Evolutionary conservation across 1,284 basidiomycete species (phyloP), one percentile per base, ranked within the genome.

Genomic region (Puccinia polysora): DNA sequence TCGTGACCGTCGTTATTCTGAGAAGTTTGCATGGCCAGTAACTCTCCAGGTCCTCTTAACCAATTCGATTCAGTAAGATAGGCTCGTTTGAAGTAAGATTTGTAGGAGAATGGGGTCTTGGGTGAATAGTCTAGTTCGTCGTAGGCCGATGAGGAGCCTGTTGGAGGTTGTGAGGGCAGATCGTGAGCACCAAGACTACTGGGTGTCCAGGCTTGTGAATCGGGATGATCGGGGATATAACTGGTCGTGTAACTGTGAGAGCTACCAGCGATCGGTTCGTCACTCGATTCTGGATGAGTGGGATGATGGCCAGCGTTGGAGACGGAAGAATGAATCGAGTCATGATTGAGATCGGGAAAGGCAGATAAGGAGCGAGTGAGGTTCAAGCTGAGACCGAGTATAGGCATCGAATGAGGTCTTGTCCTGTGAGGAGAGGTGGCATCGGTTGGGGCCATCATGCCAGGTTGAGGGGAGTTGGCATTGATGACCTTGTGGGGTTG

Each of bases 1-100:
- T 70, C 68, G 36, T 70, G 55, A 8, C 87, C 87, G 55, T 84
- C 84, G 76, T 90, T 85, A 45, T 86, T 84, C 18, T 78, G 77
- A 58, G 87, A 85, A 60, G 87, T 86, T 77, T 92, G 89, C 7
- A 86, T 83, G 12, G 86, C 86, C 7, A 96, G 83, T 3, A 95
- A 81, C 5, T 84, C 84, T 2, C 93, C 93, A 4, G 78, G 78
- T 1, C 89, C 89, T 52, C 84, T 83, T 10, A 88, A 84, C 92
- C 94, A 97, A 78, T 93, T 92, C 43, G 86, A 85, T 78, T 90
- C 90, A 50, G 89, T 90, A 18, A 86, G 83, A 78, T 89, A 91
- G 4, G 88, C 87, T 52, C 84, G 81, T 77, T 88, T 88, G 82
- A 93, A 96, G 78, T 90, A 86, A 68, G 82, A 81, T 69, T 85